Evolutionary conservation across 208 protist genomes (phyloP).

Genomic region (Trypanosoma rangeli): DNA sequence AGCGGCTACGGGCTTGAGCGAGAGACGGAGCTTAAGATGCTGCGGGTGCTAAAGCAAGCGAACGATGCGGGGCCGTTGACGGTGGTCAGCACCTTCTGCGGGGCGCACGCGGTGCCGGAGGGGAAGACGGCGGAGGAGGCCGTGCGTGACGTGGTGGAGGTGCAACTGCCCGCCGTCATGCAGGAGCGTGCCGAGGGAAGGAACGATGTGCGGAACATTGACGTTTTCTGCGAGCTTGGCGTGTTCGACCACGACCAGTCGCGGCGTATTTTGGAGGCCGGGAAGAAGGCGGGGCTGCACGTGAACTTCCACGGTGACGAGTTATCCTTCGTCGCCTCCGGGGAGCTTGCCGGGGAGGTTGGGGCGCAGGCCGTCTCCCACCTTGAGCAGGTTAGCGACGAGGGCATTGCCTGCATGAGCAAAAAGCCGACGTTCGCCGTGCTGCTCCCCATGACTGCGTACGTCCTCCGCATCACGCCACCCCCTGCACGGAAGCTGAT

Average conservation of each 20-base stretch:
- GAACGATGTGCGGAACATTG: constrained; percentile 57
- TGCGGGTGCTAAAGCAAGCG: constrained; percentile 64
- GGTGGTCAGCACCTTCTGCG: constrained; percentile 69
- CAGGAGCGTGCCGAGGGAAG: constrained; percentile 25
- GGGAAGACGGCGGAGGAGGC: constrained; percentile 40
- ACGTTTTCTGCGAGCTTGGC: constrained; percentile 81
- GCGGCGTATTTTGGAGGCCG: constrained; percentile 61
- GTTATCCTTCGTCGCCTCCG: constrained; percentile 46
- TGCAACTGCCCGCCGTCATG: constrained; percentile 60
- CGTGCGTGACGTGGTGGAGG: constrained; percentile 59
- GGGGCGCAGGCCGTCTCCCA: constrained; percentile 64
- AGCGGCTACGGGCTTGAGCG: constrained; percentile 84
- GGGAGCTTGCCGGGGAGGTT: constrained; percentile 71
- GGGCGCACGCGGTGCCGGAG: constrained; percentile 74
- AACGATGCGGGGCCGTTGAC: constrained; percentile 36
- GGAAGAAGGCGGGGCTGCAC: constrained; percentile 41
- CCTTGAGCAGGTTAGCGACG: constrained; percentile 63
- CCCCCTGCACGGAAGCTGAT: constrained; percentile 80
- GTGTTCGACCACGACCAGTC: constrained; percentile 58
- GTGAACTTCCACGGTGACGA: constrained; percentile 91
- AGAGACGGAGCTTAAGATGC: constrained; percentile 89
- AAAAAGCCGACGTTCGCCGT: constrained; percentile 53
- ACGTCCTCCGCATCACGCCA: constrained; percentile 66
- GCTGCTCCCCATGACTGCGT: constrained; percentile 81
- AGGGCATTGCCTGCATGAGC: constrained; percentile 74